Evolutionary conservation across 148 eudicot species (phyloP).

Genomic region (Chenopodium album): DNA sequence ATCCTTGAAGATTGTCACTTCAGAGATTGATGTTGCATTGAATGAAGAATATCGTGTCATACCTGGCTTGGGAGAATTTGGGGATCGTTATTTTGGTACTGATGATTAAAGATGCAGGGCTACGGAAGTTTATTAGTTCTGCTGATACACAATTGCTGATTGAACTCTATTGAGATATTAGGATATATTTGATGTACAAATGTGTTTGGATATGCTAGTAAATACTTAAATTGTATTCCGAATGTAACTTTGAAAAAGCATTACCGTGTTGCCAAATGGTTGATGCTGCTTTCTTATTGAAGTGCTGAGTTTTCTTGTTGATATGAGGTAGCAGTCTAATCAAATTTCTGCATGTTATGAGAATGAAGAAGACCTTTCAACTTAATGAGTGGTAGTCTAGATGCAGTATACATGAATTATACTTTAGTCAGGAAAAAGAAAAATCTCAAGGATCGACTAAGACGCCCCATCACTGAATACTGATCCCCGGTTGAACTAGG

Average conservation of each 20-base stretch:
- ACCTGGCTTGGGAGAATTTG: constrained; percentile 96
- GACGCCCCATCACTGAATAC: no score
- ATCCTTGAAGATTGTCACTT: constrained; percentile 82
- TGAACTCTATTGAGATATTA: constrained; percentile 12
- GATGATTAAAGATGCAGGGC: constrained; percentile 48
- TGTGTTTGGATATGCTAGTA: neutral
- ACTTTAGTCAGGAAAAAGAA: no score
- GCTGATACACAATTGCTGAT: constrained; percentile 8
- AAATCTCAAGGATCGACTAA: no score
- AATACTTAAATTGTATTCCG: neutral
- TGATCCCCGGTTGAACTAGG: no score
- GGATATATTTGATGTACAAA: neutral
- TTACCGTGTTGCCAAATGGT: neutral
- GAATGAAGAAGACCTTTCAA: neutral
- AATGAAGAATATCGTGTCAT: constrained; percentile 87
- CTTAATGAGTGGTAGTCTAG: neutral
- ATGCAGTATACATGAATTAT: neutral
- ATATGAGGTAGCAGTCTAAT: neutral
- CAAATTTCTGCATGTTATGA: neutral
- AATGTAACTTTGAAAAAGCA: neutral
- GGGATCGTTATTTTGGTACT: constrained; percentile 97
- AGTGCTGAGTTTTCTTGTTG: neutral
- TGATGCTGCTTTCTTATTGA: neutral
- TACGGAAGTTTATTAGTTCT: neutral
- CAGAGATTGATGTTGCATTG: constrained; percentile 78